Conservation (phyloP, 495 filamentous ascomycete species). For the Niebla homalea region DNA sequence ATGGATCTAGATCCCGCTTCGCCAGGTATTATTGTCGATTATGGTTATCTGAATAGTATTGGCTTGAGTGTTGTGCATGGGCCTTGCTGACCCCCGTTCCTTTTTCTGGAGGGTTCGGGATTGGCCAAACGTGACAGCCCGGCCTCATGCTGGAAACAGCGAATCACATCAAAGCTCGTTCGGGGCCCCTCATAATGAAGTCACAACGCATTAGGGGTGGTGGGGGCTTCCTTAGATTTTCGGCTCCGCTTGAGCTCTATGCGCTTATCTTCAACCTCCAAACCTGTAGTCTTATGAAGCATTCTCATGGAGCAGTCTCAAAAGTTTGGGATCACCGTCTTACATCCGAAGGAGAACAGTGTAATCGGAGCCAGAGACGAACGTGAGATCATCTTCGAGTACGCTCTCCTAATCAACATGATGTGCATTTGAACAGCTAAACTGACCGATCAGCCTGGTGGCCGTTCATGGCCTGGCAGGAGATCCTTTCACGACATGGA, state of each 20-base stretch:
- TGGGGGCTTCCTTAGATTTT: no score
- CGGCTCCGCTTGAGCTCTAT: background rate
- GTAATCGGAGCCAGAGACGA: no score
- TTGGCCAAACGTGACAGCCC: background rate
- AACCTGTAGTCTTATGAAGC: background rate
- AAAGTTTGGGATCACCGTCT: background rate
- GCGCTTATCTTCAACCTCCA: background rate
- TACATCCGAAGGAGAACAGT: background rate
- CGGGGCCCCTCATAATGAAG: background rate
- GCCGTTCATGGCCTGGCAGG: constrained; percentile 1
- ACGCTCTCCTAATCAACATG: background rate
- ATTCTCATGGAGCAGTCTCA: background rate
- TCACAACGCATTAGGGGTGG: background rate
- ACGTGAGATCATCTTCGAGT: background rate
- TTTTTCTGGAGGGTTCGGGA: no score
- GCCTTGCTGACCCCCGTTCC: no score
- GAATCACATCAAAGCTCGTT: background rate
- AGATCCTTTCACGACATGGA: background rate
- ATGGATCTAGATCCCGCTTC: no score
- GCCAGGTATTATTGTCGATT: no score
- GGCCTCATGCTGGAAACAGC: background rate
- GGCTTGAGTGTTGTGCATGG: no score
- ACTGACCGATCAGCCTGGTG: background rate
- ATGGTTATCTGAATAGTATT: no score
- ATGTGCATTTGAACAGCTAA: no score